These are phyloP conservation scores for Trametes polyzona DNA, from an alignment of 1,284 basidiomycete species.

Conservation along the genomic window DNA sequence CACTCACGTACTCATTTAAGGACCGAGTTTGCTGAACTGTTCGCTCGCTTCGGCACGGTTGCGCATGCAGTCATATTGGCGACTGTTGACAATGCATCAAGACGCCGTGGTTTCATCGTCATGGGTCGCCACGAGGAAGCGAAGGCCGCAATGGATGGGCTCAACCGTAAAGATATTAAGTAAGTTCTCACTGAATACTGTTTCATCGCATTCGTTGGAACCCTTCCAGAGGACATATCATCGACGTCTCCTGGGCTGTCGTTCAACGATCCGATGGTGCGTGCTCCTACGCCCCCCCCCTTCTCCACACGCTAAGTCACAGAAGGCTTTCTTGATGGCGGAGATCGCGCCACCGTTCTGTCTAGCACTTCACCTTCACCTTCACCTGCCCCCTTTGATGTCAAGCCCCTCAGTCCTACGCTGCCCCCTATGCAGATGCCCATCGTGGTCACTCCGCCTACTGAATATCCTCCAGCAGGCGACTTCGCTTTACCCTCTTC, in stretches of 20 bases:
- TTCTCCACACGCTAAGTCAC: background rate
- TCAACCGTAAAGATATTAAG: slow-evolving; percentile 73
- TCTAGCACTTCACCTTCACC: slow-evolving; percentile 44
- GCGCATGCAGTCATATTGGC: slow-evolving; percentile 77
- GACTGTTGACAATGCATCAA: slow-evolving; percentile 78
- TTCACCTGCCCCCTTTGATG: slow-evolving; percentile 36
- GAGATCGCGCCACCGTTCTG: slow-evolving; percentile 67
- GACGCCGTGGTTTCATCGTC: slow-evolving; percentile 78
- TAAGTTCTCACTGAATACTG: slow-evolving; percentile 32
- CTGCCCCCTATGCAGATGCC: slow-evolving; percentile 27
- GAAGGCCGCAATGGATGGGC: slow-evolving; percentile 59
- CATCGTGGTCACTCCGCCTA: slow-evolving; percentile 31
- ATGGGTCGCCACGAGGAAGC: slow-evolving; percentile 76
- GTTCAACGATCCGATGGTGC: slow-evolving; percentile 79
- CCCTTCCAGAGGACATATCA: slow-evolving; percentile 66
- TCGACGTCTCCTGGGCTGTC: slow-evolving; percentile 82
- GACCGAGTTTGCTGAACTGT: slow-evolving; percentile 62
- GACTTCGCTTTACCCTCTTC: slow-evolving; percentile 33
- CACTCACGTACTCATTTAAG: slow-evolving; percentile 38
- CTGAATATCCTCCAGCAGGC: slow-evolving; percentile 20
- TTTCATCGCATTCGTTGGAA: background rate
- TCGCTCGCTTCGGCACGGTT: slow-evolving; percentile 66
- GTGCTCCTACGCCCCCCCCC: background rate
- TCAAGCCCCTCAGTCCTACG: slow-evolving; percentile 23
- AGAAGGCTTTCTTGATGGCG: slow-evolving; percentile 79